These are phyloP conservation scores for Triticum monococcum DNA, from an alignment of 176 grass and related monocot genomes.

Conservation along the genomic window DNA sequence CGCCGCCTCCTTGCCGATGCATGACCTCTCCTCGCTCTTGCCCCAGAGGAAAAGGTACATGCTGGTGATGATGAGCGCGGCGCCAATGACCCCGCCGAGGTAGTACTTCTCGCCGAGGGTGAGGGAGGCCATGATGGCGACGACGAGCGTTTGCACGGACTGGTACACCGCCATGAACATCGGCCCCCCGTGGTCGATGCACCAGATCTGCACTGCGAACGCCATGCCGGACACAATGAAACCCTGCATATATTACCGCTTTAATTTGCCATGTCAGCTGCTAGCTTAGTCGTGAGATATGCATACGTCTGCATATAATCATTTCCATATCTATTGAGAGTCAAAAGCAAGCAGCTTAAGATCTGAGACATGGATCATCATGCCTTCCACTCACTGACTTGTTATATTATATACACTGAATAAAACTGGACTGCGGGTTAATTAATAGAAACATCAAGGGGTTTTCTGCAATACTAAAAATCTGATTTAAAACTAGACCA, in stretches of 20 bases:
- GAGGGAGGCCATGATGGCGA: constrained; percentile 82
- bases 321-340: background rate
- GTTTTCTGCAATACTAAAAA: too few species aligned
- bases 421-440: background rate
- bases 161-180: constrained; percentile 98
- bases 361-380: background rate
- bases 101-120: constrained; percentile 22
- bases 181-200: constrained; percentile 84
- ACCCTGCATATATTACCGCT: constrained; percentile 52
- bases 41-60: constrained; percentile 98
- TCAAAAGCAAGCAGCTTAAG: background rate
- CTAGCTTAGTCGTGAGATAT: background rate
- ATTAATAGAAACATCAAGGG: too few species aligned
- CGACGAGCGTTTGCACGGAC: constrained; percentile 90
- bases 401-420: background rate
- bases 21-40: constrained; percentile 73
- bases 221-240: constrained; percentile 93
- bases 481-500: too few species aligned
- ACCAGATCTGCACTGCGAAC: constrained; percentile 99
- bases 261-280: background rate
- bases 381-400: background rate
- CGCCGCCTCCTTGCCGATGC: constrained; percentile 37
- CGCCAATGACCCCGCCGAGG: constrained; percentile 77
- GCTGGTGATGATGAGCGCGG: constrained; percentile 71
- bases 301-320: background rate